Evolutionary conservation across 2,329 filamentous ascomycete species (phyloP), one percentile per base, ranked within the genome.

Genomic region (Clonostachys byssicola): DNA sequence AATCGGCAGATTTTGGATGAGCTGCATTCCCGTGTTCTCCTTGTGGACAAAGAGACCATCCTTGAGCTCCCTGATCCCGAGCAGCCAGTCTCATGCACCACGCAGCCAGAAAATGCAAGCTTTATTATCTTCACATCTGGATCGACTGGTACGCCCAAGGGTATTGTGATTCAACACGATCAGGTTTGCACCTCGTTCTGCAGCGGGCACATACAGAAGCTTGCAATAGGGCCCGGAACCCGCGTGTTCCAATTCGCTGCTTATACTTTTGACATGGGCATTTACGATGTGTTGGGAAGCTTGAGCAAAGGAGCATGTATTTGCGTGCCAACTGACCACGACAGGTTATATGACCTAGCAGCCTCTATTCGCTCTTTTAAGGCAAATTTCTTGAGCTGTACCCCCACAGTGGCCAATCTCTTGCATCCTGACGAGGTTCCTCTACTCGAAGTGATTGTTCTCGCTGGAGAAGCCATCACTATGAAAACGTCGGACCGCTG

Each of bases 201-300:
- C 13, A n/a, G 10, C 10, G 45, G 45, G 14, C 39, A 46, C 12
- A 13, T 23, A 16, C 20, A 42, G 33, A 41, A 13, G 5, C 42
- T 36, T 36, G 33, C n/a, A 10, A 23, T 40, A 16, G 33, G 38
- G 33, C 17, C 34, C 5, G 10, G 14, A 12, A 78, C 78, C 7
- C 71, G 83, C 4, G 72, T 81, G 6, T 49, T 81, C 42, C 74
- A 78, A 47, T 76, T 75, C 47, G 71, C 73, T 6, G 69, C 68
- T 7, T 76, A 73, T 52, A 72, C 70, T 2, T 80, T 79, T 42
- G 75, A 81, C 48, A 68, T 68, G 1, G 70, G 67, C 40, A 57
- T 80, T 12, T 43, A 44, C 2, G 56, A 60, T 18, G 55, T 59
- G 5, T 39, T 59, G 34, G 56, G 50, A 1, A 47, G 54, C 0